A percentile compares a stretch with the other conserved stretches of the same genome.
These are phyloP conservation scores for Grosmannia penicillata DNA, from an alignment of 2,329 filamentous ascomycete species.

Conservation along the genomic window DNA sequence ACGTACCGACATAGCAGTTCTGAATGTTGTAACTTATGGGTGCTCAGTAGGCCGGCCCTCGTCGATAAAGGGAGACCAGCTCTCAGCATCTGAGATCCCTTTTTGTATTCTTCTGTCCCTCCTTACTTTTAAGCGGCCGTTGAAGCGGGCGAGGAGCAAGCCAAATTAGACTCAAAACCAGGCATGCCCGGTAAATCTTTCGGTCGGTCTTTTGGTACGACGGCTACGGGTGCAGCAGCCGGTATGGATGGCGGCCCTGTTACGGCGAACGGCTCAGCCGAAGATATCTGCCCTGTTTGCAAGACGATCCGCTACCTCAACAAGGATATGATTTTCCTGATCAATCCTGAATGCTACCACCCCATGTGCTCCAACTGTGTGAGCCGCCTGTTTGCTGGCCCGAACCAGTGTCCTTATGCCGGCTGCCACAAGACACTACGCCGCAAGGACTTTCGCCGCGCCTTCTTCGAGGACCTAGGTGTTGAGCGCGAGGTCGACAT, in stretches of 20 bases:
- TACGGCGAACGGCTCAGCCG: constrained; percentile 9
- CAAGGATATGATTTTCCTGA: constrained; percentile 82
- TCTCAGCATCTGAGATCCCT: no score
- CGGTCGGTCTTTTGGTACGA: no score
- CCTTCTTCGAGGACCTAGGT: constrained; percentile 77
- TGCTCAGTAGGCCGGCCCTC: no score
- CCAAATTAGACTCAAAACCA: no score
- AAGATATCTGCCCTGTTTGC: constrained; percentile 88
- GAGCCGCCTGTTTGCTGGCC: constrained; percentile 84
- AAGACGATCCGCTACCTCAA: constrained; percentile 95
- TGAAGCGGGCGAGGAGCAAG: no score
- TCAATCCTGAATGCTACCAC: constrained; percentile 98
- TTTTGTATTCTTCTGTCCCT: no score
- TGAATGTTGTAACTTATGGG: no score
- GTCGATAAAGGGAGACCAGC: no score
- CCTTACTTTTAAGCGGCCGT: no score
- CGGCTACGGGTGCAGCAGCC: no score
- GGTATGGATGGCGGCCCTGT: neutral
- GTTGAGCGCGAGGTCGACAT: constrained; percentile 94
- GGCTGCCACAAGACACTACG: constrained; percentile 78
- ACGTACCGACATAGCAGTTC: no score
- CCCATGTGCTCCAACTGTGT: constrained; percentile 97
- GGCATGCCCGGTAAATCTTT: no score
- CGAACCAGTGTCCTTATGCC: constrained; percentile 81
- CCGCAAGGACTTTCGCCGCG: constrained; percentile 67